A percentile compares a stretch with the other conserved stretches of the same genome.
These are phyloP conservation scores for Orbilia brochopaga DNA, from an alignment of 2,329 filamentous ascomycete species.

Conservation along the genomic window DNA sequence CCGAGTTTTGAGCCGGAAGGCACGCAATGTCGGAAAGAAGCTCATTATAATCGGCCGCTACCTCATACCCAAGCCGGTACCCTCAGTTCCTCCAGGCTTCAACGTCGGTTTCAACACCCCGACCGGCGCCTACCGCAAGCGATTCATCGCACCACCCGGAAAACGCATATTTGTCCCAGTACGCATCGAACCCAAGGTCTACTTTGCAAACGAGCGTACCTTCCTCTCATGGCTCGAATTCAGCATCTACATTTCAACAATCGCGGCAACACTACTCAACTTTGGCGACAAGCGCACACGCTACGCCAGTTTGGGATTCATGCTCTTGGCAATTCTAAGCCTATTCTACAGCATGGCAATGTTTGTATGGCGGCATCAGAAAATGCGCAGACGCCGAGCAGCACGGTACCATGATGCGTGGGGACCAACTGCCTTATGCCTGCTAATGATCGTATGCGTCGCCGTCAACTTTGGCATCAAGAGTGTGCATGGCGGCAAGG, in stretches of 20 bases:
- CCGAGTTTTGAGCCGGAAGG: slow-evolving; percentile 28
- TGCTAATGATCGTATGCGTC: slow-evolving; percentile 75
- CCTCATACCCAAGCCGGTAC: slow-evolving; percentile 37
- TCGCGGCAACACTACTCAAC: slow-evolving; percentile 82
- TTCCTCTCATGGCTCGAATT: slow-evolving; percentile 98
- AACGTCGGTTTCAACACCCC: slow-evolving; percentile 47
- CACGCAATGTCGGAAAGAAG: slow-evolving; percentile 37
- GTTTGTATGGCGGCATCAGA: slow-evolving; percentile 85
- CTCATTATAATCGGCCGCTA: slow-evolving; percentile 44
- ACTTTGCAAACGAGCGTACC: slow-evolving; percentile 93
- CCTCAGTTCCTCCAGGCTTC: slow-evolving; percentile 34
- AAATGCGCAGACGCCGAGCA: slow-evolving; percentile 81
- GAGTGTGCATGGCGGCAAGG: slow-evolving; percentile 43
- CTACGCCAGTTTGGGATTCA: slow-evolving; percentile 71
- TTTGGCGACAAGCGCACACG: slow-evolving; percentile 67
- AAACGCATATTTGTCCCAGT: slow-evolving; percentile 84
- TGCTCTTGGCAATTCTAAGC: slow-evolving; percentile 75
- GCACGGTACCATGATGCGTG: slow-evolving; percentile 89
- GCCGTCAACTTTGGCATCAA: slow-evolving; percentile 76
- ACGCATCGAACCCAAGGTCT: slow-evolving; percentile 95
- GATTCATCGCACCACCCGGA: slow-evolving; percentile 66
- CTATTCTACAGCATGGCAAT: slow-evolving; percentile 83
- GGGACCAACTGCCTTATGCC: slow-evolving; percentile 79
- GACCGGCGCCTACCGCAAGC: slow-evolving; percentile 52
- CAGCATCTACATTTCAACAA: slow-evolving; percentile 88